Evolutionary conservation across 2,329 filamentous ascomycete species (phyloP), one percentile per base, ranked within the genome.

Genomic region (Cordyceps cateniannulata): DNA sequence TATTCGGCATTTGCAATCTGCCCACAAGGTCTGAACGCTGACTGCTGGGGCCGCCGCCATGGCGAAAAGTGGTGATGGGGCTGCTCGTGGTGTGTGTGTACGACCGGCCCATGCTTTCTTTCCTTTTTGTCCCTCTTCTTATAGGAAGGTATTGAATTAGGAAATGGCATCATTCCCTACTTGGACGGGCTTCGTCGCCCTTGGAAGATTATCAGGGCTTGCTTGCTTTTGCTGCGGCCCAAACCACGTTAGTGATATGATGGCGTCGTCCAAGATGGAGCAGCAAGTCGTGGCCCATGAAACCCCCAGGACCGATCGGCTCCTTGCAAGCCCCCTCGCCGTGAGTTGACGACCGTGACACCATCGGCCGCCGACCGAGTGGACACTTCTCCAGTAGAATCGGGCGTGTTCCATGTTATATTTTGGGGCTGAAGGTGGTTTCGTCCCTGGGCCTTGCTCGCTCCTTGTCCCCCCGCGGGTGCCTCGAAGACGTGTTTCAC

Each of bases 351-450:
- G 16, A 14, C 32, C 22, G 53, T 20, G 53, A 29, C 44, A 35
- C 53, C 53, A 35, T 10, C 27, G 24, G 29, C 29, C 49, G 27
- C n/a, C 29, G 49, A 42, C 45, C 38, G 48, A 35, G 32, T 35
- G 47, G 22, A 24, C 56, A 52, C 56, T 59, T 59, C 16, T 51
- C 24, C 45, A 59, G 38, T n/a, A 59, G 38, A 45, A 59, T 25
- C 48, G 14, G 29, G 48, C 40, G 47, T 22, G 48, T 44, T 42
- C 47, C 38, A 25, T 44, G 48, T 52, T 38, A 22, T 49, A 59
- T 52, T 45, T 24, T 40, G 56, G 56, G 56, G 48, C 48, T 32
- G 16, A 51, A 22, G 29, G n/a, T 38, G 49, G 10, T 38, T 51
- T 51, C 49, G 49, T 51, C 49, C 49, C 49, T 29, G 49, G 49